Evolutionary conservation across 179 eudicot species (phyloP).

Genomic region (Actinidia polygama): DNA sequence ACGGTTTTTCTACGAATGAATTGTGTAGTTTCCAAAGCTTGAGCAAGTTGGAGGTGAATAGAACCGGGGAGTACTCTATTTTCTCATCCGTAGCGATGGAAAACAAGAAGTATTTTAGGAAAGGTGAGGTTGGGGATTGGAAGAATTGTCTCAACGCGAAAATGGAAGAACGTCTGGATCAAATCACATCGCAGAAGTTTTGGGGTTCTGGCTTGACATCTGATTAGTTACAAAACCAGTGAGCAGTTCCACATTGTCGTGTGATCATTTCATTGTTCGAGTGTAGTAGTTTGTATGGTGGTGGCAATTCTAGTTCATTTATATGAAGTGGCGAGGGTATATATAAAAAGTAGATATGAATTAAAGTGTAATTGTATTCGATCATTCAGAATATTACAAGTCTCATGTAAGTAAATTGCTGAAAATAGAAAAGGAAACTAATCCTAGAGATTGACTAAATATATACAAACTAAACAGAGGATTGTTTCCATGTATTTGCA

Average conservation of each 20-base stretch:
- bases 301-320: neutral
- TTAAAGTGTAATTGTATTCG: no score
- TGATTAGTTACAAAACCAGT: neutral
- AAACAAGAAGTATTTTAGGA: conserved; percentile 7
- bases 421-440: no score
- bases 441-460: no score
- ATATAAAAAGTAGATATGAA: no score
- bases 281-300: neutral
- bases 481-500: no score
- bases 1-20: neutral
- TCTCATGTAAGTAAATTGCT: no score
- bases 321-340: no score
- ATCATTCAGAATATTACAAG: no score
- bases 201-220: conserved; percentile 7
- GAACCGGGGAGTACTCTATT: neutral
- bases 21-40: neutral
- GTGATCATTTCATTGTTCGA: neutral
- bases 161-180: neutral
- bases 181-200: neutral
- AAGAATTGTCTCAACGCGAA: neutral
- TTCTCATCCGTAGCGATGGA: neutral
- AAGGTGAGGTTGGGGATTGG: conserved; percentile 8
- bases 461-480: no score
- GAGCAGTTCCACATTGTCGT: neutral
- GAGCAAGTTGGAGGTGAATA: conserved; percentile 16